Base-by-base conservation (phyloP, 768 basidiomycete genomes). In the Lactifluus rugatus region DNA sequence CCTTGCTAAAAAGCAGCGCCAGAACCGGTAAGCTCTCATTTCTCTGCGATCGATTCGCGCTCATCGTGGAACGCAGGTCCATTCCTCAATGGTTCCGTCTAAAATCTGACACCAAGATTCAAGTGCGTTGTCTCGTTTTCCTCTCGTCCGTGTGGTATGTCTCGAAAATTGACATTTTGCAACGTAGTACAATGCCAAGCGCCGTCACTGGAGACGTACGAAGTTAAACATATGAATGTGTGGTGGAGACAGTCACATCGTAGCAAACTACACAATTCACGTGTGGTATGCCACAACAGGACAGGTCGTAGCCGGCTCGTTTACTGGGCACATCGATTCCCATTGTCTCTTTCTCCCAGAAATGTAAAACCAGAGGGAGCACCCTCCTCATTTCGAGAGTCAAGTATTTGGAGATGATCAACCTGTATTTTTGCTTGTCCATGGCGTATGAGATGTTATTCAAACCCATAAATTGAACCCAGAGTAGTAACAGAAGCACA, bases 41-140 rank as follows among this genome's bases (percentile, higher is more conserved):
- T 39, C 17, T 31, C 36, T 9, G 17, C n/a, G 11, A 39, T 46
- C 2, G 25, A 32, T 13, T 46, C 10, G 10, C 23, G 23, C 44
- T 55, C 34, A 47, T 50, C 11, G 14, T 23, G 32, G 34, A 59
- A 37, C 49, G 41, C 54, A 93, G 90, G 71, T 96, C 95, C 62
- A 97, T 99, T 62, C 96, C 95, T 64, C 95, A 97, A 70, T 99
- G 95, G 95, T 97, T 96, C 84, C 92, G 93, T 65, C 78, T 94
- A 62, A 97, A 96, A 82, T 83, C 89, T 68, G 95, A 93, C 72
- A 88, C 87, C 63, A 94, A 96, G 80, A 94, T 91, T 66, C 89
- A 92, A 76, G 89, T 89, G 68, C 67, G 68, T 59, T 11, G 25
- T 31, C n/a, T 39, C 46, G 46, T 5, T 16, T 14, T 16, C n/a